Percentiles rank a stretch among this genome's conserved stretches.
These are phyloP conservation scores for Trichosanthes cucumerina DNA, from an alignment of 306 rosid genomes.

Conservation along the genomic window DNA sequence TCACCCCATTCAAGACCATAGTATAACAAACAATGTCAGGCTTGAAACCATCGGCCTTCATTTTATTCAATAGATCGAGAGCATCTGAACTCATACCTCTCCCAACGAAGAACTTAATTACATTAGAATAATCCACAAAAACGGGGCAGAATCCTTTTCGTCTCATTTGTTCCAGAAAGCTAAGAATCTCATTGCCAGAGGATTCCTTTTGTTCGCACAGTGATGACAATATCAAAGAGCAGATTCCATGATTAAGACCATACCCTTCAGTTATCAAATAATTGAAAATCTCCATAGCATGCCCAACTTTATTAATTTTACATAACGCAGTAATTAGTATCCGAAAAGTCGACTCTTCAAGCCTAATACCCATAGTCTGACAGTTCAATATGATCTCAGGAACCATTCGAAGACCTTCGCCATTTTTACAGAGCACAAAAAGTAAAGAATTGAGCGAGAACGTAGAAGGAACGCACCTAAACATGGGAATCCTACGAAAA, in stretches of 20 bases:
- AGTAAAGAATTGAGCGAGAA: constrained; percentile 49
- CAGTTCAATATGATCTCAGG: constrained; percentile 55
- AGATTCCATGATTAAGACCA: constrained; percentile 35
- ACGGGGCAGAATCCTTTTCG: constrained; percentile 49
- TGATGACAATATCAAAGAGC: constrained; percentile 52
- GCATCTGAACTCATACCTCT: constrained; percentile 45
- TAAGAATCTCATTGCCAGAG: constrained; percentile 32
- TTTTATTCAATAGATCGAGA: constrained; percentile 35
- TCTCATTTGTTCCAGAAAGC: constrained; percentile 42
- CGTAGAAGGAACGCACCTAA: constrained; percentile 66
- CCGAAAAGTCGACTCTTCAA: constrained; percentile 59
- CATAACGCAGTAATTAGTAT: constrained; percentile 49
- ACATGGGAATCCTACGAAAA: constrained; percentile 48
- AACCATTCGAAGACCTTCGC: constrained; percentile 37
- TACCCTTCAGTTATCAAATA: constrained; percentile 53
- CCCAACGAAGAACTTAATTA: constrained; percentile 45
- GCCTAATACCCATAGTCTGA: constrained; percentile 40
- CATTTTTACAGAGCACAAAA: constrained; percentile 43
- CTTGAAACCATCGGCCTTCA: constrained; percentile 48
- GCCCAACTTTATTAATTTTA: constrained; percentile 37
- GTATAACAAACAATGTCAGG: constrained; percentile 74
- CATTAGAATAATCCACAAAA: constrained; percentile 43
- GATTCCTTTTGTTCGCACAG: constrained; percentile 31
- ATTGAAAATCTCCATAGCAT: constrained; percentile 50
- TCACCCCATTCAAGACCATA: constrained; percentile 48